Evolutionary conservation across 2,329 filamentous ascomycete species (phyloP), one percentile per base, ranked within the genome.

Genomic region (Cordyceps tenuipes): DNA sequence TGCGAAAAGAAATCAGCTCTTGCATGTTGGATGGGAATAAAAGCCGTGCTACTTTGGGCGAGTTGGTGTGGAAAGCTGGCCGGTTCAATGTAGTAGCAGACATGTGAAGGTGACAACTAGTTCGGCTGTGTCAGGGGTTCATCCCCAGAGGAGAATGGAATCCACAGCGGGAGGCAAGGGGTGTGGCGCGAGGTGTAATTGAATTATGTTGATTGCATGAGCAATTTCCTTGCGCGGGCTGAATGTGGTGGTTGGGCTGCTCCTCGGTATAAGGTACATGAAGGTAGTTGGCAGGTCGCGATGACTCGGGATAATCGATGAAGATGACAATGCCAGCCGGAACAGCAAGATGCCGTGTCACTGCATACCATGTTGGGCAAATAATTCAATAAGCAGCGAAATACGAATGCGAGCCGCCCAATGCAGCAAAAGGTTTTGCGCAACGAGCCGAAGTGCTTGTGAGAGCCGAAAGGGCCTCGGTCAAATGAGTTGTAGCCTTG

Each of bases 381-480:
- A 2, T 12, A 17, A 13, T 41, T 15, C 6, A 41, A 17, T n/a
- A 17, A 41, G 17, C 15, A 8, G 7, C 6, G 17, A 44, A 44
- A 19, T 19, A 17, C 5, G n/a, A 44, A n/a, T n/a, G 7, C 21
- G 43, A 10, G 43, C 43, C 43, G 47, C 26, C 47, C n/a, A 34
- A 19, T 31, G 3, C 3, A 7, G 43, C 6, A 43, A 43, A 17
- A n/a, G 49, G 15, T 3, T 36, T 36, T 6, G 13, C 23, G 55
- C 44, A 46, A 58, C 19, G 31, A 57, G 46, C 53, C 41, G 36
- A 41, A 50, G 36, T 36, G 55, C 55, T 47, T 47, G 55, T 58
- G 55, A 44, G 47, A 53, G 55, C 55, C 55, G 55, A 58, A 43
- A 34, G 55, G 54, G 55, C 55, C 55, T 58, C 55, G 55, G 55